Conservation (phyloP, 225 moss, liverwort and hornwort genomes). For the Polytrichum commune region DNA sequence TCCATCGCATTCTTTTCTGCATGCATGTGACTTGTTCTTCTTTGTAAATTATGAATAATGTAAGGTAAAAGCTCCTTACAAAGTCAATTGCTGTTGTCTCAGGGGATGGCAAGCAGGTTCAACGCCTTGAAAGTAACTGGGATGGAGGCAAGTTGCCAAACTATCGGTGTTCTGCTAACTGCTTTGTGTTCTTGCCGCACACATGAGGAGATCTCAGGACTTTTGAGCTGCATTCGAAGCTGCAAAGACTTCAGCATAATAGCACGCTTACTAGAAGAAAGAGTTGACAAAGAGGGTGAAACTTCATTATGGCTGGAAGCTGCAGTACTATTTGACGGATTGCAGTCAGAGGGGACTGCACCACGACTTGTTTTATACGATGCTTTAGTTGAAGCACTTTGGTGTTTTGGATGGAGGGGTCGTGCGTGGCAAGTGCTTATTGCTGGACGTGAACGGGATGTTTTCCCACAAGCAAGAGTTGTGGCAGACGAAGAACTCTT, state of each 20-base stretch:
- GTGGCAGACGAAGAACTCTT: constrained; percentile 45
- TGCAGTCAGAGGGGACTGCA: constrained; percentile 58
- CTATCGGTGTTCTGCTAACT: constrained; percentile 67
- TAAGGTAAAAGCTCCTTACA: constrained; percentile 5
- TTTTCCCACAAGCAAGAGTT: constrained; percentile 55
- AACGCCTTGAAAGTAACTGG: constrained; percentile 35
- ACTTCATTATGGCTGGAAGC: constrained; percentile 42
- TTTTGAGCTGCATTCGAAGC: constrained; percentile 46
- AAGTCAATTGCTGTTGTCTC: constrained; percentile 14
- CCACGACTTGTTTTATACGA: constrained; percentile 53
- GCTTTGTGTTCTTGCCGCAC: constrained; percentile 51
- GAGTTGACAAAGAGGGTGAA: constrained; percentile 25
- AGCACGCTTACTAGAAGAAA: constrained; percentile 48
- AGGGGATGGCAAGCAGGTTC: constrained; percentile 60
- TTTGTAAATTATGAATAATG: too few relatives aligned
- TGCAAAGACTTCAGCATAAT: constrained; percentile 52
- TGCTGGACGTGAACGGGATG: constrained; percentile 59
- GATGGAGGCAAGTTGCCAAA: constrained; percentile 55
- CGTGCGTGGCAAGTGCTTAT: constrained; percentile 64
- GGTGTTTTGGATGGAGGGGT: constrained; percentile 72
- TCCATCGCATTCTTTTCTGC: not conserved
- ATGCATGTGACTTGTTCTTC: not conserved
- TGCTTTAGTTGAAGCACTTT: constrained; percentile 65
- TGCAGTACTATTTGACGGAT: constrained; percentile 41
- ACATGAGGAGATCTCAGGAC: constrained; percentile 42